Percentiles rank a stretch among this genome's conserved stretches.
Evolutionary conservation across 2,329 filamentous ascomycete genomes (phyloP).

Genomic region (Fusarium temperatum): DNA sequence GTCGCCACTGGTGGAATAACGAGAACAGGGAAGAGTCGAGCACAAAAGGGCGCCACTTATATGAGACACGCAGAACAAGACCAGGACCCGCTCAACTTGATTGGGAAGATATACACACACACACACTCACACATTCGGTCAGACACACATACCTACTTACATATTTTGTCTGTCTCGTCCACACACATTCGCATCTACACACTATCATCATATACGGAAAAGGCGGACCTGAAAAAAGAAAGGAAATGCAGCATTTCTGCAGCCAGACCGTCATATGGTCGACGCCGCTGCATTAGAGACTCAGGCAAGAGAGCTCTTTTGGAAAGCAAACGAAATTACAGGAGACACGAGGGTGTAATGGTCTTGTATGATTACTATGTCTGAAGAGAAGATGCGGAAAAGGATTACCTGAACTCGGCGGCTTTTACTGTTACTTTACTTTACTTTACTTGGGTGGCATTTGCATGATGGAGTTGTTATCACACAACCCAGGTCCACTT

Average conservation of each 20-base stretch:
- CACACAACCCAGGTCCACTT: conserved; percentile 13
- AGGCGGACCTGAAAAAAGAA: conserved; percentile 27
- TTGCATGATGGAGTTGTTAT: conserved; percentile 30
- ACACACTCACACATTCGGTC: not conserved
- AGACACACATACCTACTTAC: conserved; percentile 21
- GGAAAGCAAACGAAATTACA: conserved; percentile 10
- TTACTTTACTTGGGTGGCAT: conserved; percentile 1
- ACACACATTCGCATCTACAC: conserved; percentile 31
- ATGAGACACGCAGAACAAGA: conserved; percentile 36
- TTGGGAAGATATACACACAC: conserved; percentile 15
- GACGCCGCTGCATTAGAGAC: conserved; percentile 9
- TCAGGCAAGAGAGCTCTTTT: conserved; percentile 10
- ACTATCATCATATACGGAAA: conserved; percentile 25
- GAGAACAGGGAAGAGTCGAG: conserved; percentile 22
- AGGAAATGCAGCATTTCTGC: conserved; percentile 8
- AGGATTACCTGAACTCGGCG: not conserved
- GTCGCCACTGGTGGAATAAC: conserved; percentile 6
- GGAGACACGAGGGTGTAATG: conserved; percentile 22
- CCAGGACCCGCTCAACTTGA: not conserved
- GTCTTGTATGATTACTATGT: conserved; percentile 32
- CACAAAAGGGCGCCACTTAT: conserved; percentile 12
- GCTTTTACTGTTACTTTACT: not conserved
- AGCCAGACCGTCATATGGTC: not conserved
- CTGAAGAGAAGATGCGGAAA: conserved; percentile 4
- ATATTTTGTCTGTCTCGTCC: conserved; percentile 22